A percentile compares a stretch with the other conserved stretches of the same genome.
Conservation (phyloP, 2,329 filamentous ascomycete species). For the Apiospora hydei region DNA sequence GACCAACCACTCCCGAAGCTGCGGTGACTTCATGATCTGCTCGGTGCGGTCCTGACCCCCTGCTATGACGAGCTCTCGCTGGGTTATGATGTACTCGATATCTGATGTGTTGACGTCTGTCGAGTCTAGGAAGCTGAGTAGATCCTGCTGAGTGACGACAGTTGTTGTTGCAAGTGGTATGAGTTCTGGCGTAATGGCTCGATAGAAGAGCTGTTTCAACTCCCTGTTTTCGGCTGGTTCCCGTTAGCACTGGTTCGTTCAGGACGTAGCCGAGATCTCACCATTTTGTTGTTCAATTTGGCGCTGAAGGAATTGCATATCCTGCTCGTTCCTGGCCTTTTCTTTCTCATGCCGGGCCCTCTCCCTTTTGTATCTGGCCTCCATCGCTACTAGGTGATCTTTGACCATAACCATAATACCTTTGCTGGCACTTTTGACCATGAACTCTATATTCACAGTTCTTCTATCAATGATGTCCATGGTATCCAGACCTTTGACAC, state of each 20-base stretch:
- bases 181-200: neutral
- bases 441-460: neutral
- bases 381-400: neutral
- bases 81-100: neutral
- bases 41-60: neutral
- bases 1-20: neutral
- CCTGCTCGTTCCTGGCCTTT: neutral
- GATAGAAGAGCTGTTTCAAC: neutral
- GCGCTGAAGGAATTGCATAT: neutral
- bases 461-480: neutral
- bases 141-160: neutral
- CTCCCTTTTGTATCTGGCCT: neutral
- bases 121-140: neutral
- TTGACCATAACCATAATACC: neutral
- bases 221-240: neutral
- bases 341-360: neutral
- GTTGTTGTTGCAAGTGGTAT: neutral
- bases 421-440: neutral
- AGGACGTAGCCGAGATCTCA: neutral
- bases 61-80: neutral
- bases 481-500: neutral
- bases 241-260: neutral
- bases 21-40: constrained; percentile 2
- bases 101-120: neutral
- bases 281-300: neutral